A percentile compares a stretch with the other conserved stretches of the same genome.
These are phyloP conservation scores for Cryphonectria nitschkei DNA, from an alignment of 2,329 filamentous ascomycete species.

Conservation along the genomic window DNA sequence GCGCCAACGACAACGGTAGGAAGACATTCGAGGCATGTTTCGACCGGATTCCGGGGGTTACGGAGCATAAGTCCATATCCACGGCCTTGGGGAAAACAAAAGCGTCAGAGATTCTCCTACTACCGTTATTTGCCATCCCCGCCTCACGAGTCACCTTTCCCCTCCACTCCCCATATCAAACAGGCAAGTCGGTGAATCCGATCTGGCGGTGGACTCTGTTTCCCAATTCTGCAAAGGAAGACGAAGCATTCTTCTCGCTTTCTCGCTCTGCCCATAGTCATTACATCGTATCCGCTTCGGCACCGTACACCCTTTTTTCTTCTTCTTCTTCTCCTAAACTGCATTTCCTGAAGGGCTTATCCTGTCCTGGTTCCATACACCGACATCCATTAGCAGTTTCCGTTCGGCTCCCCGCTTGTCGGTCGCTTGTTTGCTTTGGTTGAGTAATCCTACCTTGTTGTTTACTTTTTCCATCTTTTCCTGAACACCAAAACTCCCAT, in stretches of 20 bases:
- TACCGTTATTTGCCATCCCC: not conserved
- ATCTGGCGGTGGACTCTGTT: constrained; percentile 13
- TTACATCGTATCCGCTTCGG: not conserved
- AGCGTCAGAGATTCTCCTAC: constrained; percentile 1
- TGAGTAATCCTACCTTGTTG: not conserved
- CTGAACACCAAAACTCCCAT: not conserved
- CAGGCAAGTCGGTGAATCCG: constrained; percentile 5
- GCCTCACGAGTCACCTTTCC: not conserved
- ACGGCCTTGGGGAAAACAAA: not conserved
- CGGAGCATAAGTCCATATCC: not conserved
- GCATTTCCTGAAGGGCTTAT: not conserved
- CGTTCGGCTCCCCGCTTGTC: constrained; percentile 1
- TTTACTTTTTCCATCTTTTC: not conserved
- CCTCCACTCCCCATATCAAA: not conserved
- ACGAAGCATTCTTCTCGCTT: not conserved
- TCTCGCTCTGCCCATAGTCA: not conserved
- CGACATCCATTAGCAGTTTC: constrained; percentile 3
- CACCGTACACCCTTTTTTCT: not conserved
- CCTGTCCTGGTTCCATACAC: not conserved
- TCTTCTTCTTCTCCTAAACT: not conserved
- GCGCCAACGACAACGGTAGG: not conserved
- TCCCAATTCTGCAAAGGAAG: not conserved
- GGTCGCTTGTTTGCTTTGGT: not conserved
- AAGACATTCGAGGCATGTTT: not conserved
- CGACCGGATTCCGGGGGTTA: not conserved